phyloP scores from a whole-genome alignment of 345 rosid genomes.

The Laguncularia racemosa region DNA sequence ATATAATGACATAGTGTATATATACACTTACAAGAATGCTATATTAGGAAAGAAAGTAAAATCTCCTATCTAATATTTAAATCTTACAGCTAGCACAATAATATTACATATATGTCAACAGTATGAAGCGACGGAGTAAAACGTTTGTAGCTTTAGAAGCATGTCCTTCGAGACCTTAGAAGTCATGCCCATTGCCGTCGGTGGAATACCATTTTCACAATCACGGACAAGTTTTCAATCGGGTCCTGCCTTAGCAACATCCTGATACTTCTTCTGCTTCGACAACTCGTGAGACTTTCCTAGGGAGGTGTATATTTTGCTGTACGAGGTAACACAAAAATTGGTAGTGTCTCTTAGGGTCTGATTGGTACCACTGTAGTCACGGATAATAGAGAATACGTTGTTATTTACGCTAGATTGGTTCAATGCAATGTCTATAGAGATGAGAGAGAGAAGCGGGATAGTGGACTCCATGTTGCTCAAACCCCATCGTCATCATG shows the following conservation, averaged over 20 bases:
- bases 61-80: too few relatives aligned
- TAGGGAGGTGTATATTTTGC: constrained; percentile 7
- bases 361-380: constrained; percentile 3
- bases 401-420: neutral
- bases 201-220: constrained; percentile 22
- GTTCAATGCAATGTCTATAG: constrained; percentile 12
- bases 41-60: too few relatives aligned
- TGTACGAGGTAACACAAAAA: constrained; percentile 9
- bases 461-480: too few relatives aligned
- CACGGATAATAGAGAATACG: neutral
- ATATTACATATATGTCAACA: too few relatives aligned
- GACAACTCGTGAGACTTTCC: constrained; percentile 8
- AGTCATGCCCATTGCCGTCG: neutral
- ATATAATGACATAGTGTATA: too few relatives aligned
- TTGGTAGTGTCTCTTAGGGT: neutral
- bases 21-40: too few relatives aligned
- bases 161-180: constrained; percentile 15
- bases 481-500: too few relatives aligned
- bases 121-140: constrained; percentile 10
- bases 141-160: constrained; percentile 20
- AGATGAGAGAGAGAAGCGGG: constrained; percentile 17
- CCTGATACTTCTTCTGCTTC: constrained; percentile 7
- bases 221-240: constrained; percentile 5
- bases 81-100: too few relatives aligned
- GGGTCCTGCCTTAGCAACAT: constrained; percentile 8